These are phyloP conservation scores for Rhizopus arrhizus DNA, from an alignment of 371 early-diverging fungal genomes.

Conservation along the genomic window DNA sequence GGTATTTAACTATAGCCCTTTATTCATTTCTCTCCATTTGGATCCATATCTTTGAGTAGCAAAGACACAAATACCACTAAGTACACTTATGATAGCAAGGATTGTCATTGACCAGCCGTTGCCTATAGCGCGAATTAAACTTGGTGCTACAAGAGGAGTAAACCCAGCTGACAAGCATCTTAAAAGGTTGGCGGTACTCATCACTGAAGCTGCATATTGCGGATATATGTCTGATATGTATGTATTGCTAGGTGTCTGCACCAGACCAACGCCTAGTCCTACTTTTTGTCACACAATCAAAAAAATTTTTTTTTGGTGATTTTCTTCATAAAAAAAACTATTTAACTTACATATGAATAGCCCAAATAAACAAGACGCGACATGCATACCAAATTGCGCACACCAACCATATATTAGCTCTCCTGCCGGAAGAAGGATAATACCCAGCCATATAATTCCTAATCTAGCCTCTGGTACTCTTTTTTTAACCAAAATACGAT, in stretches of 20 bases:
- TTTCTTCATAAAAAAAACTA: background rate
- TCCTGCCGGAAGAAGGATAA: slow-evolving; percentile 38
- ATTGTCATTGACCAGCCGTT: slow-evolving; percentile 56
- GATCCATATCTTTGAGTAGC: slow-evolving; percentile 27
- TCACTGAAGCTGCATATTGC: slow-evolving; percentile 46
- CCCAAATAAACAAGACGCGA: slow-evolving; percentile 30
- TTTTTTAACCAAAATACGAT: slow-evolving; percentile 29
- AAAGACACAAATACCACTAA: slow-evolving; percentile 39
- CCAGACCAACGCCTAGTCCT: slow-evolving; percentile 48
- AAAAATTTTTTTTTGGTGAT: background rate
- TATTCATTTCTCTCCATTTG: slow-evolving; percentile 15
- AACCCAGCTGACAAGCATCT: slow-evolving; percentile 43
- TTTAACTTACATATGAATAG: slow-evolving; percentile 43
- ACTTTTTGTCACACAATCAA: slow-evolving; percentile 27
- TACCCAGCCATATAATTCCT: slow-evolving; percentile 46
- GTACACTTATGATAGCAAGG: slow-evolving; percentile 28
- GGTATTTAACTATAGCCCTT: background rate
- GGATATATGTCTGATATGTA: slow-evolving; percentile 51
- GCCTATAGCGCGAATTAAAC: slow-evolving; percentile 35
- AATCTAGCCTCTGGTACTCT: slow-evolving; percentile 35
- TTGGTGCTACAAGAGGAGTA: slow-evolving; percentile 48
- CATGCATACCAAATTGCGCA: slow-evolving; percentile 28
- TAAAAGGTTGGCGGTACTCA: slow-evolving; percentile 47
- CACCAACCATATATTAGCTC: slow-evolving; percentile 55
- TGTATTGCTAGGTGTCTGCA: slow-evolving; percentile 50